Evolutionary conservation across 805 yeast species (phyloP).

Genomic region (Candida broadrunensis): DNA sequence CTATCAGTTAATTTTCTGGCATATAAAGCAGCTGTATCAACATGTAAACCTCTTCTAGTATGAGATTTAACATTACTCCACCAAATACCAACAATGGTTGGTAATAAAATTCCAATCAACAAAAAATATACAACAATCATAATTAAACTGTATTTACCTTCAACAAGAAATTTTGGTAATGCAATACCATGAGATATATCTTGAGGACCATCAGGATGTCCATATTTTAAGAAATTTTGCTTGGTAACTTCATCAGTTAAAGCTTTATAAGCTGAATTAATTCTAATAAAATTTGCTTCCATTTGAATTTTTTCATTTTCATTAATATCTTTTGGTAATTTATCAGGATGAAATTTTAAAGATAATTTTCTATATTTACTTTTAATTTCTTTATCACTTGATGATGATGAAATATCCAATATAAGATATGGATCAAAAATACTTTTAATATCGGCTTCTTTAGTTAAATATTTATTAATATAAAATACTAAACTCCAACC

Average conservation of each 20-base stretch:
- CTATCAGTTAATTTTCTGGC: slow-evolving; percentile 70
- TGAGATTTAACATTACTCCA: slow-evolving; percentile 80
- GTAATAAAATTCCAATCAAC: slow-evolving; percentile 75
- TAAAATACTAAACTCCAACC: slow-evolving; percentile 64
- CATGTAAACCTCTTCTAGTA: slow-evolving; percentile 80
- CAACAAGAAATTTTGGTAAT: slow-evolving; percentile 85
- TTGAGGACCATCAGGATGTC: slow-evolving; percentile 98
- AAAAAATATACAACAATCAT: slow-evolving; percentile 62
- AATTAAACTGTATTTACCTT: slow-evolving; percentile 69
- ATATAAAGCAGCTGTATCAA: slow-evolving; percentile 77
- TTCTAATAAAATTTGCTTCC: slow-evolving; percentile 75
- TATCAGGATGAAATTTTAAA: slow-evolving; percentile 90
- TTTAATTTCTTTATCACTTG: slow-evolving; percentile 75
- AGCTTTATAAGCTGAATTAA: slow-evolving; percentile 91
- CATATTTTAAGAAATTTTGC: slow-evolving; percentile 80
- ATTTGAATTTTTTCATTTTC: slow-evolving; percentile 53
- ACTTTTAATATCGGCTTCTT: slow-evolving; percentile 44
- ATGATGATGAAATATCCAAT: slow-evolving; percentile 65
- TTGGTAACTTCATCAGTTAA: slow-evolving; percentile 85
- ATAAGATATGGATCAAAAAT: slow-evolving; percentile 90
- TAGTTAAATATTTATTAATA: slow-evolving; percentile 34
- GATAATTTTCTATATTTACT: slow-evolving; percentile 84
- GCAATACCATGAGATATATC: slow-evolving; percentile 91
- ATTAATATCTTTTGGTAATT: slow-evolving; percentile 62
- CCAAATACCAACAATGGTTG: slow-evolving; percentile 81